These are phyloP conservation scores for Diaporthe citri DNA, from an alignment of 2,329 filamentous ascomycete species.

Conservation along the genomic window DNA sequence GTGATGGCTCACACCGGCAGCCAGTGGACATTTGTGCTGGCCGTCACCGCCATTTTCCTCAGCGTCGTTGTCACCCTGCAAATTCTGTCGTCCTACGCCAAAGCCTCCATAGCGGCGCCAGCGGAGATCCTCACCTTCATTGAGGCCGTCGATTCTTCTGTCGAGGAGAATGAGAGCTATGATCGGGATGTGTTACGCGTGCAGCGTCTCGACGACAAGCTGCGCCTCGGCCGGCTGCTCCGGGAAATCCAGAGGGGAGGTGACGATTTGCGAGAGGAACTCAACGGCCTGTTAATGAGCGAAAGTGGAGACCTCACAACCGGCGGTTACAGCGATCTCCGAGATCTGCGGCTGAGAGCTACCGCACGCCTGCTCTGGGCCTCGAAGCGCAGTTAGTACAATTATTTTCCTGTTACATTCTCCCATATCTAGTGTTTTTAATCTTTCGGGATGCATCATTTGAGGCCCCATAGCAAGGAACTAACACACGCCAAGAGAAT, in stretches of 20 bases:
- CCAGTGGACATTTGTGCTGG: slow-evolving; percentile 70
- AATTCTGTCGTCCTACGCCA: slow-evolving; percentile 63
- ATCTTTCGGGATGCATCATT: neutral
- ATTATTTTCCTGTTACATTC: neutral
- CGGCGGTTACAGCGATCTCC: slow-evolving; percentile 40
- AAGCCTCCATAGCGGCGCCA: slow-evolving; percentile 70
- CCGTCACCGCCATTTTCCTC: slow-evolving; percentile 69
- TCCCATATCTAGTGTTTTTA: neutral
- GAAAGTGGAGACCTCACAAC: slow-evolving; percentile 54
- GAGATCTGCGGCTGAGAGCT: slow-evolving; percentile 54
- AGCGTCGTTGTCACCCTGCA: slow-evolving; percentile 67
- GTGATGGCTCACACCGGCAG: slow-evolving; percentile 49
- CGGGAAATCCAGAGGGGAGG: slow-evolving; percentile 72
- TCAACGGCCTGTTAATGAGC: slow-evolving; percentile 64
- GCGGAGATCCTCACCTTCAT: slow-evolving; percentile 69
- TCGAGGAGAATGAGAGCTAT: slow-evolving; percentile 74
- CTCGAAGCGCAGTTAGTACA: slow-evolving; percentile 55
- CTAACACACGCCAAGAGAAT: slow-evolving; percentile 43
- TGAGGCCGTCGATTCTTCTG: slow-evolving; percentile 72
- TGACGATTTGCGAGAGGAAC: slow-evolving; percentile 72
- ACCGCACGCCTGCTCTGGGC: slow-evolving; percentile 70
- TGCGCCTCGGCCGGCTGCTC: slow-evolving; percentile 68
- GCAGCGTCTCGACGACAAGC: slow-evolving; percentile 71
- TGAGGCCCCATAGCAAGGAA: neutral
- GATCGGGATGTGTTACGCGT: slow-evolving; percentile 70